Evolutionary conservation across 2,329 filamentous ascomycete genomes (phyloP), one percentile per base, ranked within the genome.

Genomic region (Aspergillus transmontanensis): DNA sequence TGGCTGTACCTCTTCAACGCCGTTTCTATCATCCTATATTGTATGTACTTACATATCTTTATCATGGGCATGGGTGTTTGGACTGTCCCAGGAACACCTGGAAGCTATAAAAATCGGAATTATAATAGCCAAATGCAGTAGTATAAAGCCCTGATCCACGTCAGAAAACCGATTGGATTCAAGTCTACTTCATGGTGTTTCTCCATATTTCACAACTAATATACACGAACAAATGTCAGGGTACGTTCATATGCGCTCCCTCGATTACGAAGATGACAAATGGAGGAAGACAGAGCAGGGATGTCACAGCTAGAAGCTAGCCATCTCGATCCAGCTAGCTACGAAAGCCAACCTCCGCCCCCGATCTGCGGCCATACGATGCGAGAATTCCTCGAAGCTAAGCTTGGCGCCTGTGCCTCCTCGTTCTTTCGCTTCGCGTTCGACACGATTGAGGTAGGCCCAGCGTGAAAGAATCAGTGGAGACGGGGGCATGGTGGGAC

Each of bases 241-340:
- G 4, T 32, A 34, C n/a, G 19, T 34, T 11, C 48, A 23, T 32
- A 11, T 9, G 30, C 16, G 5, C 14, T 10, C 46, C 14, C 21
- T 26, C 12, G 23, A 48, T 14, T 10, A 46, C 45, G 7, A 26
- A 19, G 11, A 48, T 23, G 21, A 48, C 6, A 26, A 16, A 48
- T 14, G 23, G 21, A 14, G 14, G 30, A 28, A 51, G 12, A 16
- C 3, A 30, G 16, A 30, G 7, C 26, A 51, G 30, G 19, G 4
- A 61, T 48, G 58, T 45, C 30, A n/a, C 19, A 32, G n/a, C 62
- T 67, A 87, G 73, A 89, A 86, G 75, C 83, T 83, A 71, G 86
- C 86, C 84, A 87, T 84, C 67, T 97, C 94, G 77, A 97, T 92
- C 94, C 94, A 98, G 71, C 88, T 92, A 64, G 92, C 92, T 54